Percentiles rank a stretch among this genome's conserved stretches.
phyloP scores from a whole-genome alignment of 257 asterid species.

The Eustoma russellianum region DNA sequence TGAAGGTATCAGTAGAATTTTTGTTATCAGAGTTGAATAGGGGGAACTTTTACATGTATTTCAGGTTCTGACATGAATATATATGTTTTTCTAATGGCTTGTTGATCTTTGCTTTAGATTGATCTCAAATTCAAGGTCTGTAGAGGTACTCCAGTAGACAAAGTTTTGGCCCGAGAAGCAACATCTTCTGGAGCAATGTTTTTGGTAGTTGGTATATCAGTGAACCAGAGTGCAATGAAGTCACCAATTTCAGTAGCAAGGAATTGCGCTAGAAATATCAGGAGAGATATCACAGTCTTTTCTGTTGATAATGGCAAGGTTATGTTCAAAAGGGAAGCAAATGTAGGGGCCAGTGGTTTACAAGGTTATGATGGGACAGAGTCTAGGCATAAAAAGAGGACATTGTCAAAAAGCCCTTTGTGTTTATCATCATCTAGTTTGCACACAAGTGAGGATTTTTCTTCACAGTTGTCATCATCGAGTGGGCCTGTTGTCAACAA shows the following conservation, averaged over 20 bases:
- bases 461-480: constrained; percentile 10
- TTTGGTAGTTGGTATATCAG: constrained; percentile 64
- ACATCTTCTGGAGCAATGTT: constrained; percentile 48
- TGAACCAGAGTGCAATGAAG: constrained; percentile 35
- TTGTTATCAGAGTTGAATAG: too few relatives aligned
- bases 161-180: constrained; percentile 52
- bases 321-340: constrained; percentile 41
- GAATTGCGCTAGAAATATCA: constrained; percentile 63
- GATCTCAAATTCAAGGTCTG: constrained; percentile 83
- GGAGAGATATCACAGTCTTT: constrained; percentile 37
- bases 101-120: constrained; percentile 32
- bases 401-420: constrained; percentile 29
- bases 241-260: constrained; percentile 69
- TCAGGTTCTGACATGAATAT: not conserved
- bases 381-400: constrained; percentile 31
- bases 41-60: not conserved
- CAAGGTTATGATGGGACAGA: constrained; percentile 23
- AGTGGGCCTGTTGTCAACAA: constrained; percentile 20
- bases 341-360: constrained; percentile 17
- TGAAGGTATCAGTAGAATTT: not conserved
- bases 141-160: constrained; percentile 65
- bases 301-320: constrained; percentile 76
- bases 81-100: not conserved
- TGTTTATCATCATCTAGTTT: constrained; percentile 22
- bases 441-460: constrained; percentile 8